Evolutionary conservation across 805 yeast genomes (phyloP).

Genomic region (Suhomyces tanzawaensis): DNA sequence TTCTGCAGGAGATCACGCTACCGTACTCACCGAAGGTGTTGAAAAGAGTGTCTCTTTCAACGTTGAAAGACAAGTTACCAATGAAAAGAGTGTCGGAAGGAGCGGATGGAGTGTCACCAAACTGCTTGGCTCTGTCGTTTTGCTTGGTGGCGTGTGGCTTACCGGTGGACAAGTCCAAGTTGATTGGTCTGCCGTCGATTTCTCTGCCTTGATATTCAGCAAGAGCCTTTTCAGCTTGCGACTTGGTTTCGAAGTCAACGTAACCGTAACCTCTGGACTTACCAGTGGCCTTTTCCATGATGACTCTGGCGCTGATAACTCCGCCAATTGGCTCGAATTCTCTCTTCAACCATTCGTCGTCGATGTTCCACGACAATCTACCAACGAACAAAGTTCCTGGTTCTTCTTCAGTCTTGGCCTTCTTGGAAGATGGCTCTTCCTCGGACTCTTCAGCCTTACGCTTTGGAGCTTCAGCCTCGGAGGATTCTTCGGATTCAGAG

Average conservation of each 20-base stretch:
- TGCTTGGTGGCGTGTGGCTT: conserved; percentile 64
- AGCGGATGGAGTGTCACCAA: conserved; percentile 84
- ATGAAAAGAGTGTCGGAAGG: conserved; percentile 96
- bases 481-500: conserved; percentile 29
- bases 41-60: conserved; percentile 75
- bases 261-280: conserved; percentile 97
- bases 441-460: conserved; percentile 18
- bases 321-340: conserved; percentile 86
- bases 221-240: conserved; percentile 83
- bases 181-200: conserved; percentile 95
- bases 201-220: conserved; percentile 86
- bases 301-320: conserved; percentile 85
- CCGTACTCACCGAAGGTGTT: conserved; percentile 76
- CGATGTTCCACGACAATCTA: conserved; percentile 95
- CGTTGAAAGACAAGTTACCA: conserved; percentile 93
- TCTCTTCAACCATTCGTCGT: conserved; percentile 86
- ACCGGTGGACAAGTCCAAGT: conserved; percentile 86
- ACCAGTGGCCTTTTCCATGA: conserved; percentile 87
- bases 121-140: conserved; percentile 80
- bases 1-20: conserved; percentile 80
- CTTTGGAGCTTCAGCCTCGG: conserved; percentile 36
- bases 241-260: conserved; percentile 83
- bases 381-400: conserved; percentile 94
- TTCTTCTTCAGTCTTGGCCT: conserved; percentile 52
- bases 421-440: conserved; percentile 45